These are phyloP conservation scores for Pleurotus cornucopiae DNA, from an alignment of 768 basidiomycete genomes.

Conservation along the genomic window DNA sequence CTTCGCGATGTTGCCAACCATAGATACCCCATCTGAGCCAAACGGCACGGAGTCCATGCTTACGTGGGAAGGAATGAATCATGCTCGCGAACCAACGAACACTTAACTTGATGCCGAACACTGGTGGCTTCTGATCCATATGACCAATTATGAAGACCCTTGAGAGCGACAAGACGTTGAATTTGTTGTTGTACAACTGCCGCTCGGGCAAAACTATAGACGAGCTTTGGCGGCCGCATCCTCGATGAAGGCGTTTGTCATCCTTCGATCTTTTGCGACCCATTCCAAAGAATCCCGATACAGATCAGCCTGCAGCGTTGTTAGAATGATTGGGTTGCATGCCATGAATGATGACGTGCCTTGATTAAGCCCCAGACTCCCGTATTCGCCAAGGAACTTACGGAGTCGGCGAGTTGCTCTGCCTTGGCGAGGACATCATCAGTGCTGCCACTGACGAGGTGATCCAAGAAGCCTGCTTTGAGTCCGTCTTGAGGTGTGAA, in stretches of 20 bases:
- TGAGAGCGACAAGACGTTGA: too few relatives aligned
- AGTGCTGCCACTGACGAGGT: conserved; percentile 59
- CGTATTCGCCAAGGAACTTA: conserved; percentile 44
- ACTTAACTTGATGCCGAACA: too few relatives aligned
- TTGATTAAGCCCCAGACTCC: conserved; percentile 78
- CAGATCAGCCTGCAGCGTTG: conserved; percentile 38
- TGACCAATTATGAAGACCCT: too few relatives aligned
- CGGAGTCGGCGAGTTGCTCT: conserved; percentile 51
- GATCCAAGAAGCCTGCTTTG: conserved; percentile 63
- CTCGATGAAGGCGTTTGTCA: conserved; percentile 32
- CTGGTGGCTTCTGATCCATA: too few relatives aligned
- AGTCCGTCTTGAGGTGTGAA: conserved; percentile 74
- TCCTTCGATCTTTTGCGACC: conserved; percentile 33
- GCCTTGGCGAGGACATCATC: conserved; percentile 59
- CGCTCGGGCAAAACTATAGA: conserved; percentile 22
- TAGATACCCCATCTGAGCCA: too few relatives aligned
- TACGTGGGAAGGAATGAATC: too few relatives aligned
- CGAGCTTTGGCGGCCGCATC: conserved; percentile 48
- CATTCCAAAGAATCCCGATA: conserved; percentile 51
- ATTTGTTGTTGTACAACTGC: too few relatives aligned
- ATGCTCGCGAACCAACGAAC: too few relatives aligned
- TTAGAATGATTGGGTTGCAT: not conserved
- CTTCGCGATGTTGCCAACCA: too few relatives aligned
- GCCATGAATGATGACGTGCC: conserved; percentile 27
- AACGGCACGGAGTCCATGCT: too few relatives aligned